A percentile compares a stretch with the other conserved stretches of the same genome.
These are phyloP conservation scores for Zopfochytrium polystomum DNA, from an alignment of 371 early-diverging fungal species.

Conservation along the genomic window DNA sequence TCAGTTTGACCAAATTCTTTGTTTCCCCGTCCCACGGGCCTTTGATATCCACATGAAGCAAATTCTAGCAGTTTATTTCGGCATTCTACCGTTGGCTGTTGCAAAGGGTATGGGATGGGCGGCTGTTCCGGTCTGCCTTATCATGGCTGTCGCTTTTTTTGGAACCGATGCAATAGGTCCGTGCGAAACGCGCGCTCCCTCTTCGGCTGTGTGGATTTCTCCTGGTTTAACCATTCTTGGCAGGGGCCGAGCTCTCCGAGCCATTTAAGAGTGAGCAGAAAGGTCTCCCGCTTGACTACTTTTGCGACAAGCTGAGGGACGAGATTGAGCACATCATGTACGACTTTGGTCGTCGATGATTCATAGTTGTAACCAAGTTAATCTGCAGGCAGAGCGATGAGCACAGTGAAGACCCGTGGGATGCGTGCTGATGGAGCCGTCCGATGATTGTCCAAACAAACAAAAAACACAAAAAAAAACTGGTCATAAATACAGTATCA, in stretches of 20 bases:
- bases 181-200: conserved; percentile 35
- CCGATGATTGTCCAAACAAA: no score
- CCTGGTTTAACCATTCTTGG: no score
- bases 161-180: conserved; percentile 42
- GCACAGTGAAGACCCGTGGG: no score
- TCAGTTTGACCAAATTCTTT: conserved; percentile 37
- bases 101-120: conserved; percentile 31
- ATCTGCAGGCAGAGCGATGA: no score
- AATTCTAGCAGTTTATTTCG: conserved; percentile 35
- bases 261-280: conserved; percentile 10
- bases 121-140: conserved; percentile 22
- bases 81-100: conserved; percentile 34
- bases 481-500: no score
- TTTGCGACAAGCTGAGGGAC: conserved; percentile 26
- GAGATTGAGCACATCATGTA: no score
- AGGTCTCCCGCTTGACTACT: conserved; percentile 41
- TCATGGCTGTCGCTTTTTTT: conserved; percentile 32
- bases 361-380: no score
- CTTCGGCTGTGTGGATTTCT: conserved; percentile 32
- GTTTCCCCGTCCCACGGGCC: conserved; percentile 28
- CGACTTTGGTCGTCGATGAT: no score
- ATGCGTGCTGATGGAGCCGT: no score
- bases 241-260: not conserved
- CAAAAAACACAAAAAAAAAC: no score
- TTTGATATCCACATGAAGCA: conserved; percentile 39